These are phyloP conservation scores for Hypoxylon rickii DNA, from an alignment of 495 filamentous ascomycete species.

Conservation along the genomic window DNA sequence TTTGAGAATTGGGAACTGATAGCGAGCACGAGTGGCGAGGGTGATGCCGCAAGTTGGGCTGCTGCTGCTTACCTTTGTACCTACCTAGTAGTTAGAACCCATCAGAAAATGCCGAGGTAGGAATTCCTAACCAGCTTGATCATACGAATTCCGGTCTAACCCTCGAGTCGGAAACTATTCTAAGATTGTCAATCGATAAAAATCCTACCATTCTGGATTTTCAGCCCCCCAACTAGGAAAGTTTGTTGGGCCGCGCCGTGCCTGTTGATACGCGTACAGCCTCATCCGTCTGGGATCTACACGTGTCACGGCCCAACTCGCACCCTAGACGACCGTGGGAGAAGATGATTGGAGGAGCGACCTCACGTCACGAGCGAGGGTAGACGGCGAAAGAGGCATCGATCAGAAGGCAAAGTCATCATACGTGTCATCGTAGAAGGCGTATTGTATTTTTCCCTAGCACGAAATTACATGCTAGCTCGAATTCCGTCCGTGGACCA, in stretches of 20 bases:
- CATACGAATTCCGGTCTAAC: too few species aligned
- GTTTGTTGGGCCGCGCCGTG: not conserved
- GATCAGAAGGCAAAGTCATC: slow-evolving; percentile 10
- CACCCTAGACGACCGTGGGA: slow-evolving; percentile 3
- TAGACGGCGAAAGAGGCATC: slow-evolving; percentile 13
- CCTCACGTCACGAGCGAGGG: not conserved
- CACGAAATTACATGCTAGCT: slow-evolving; percentile 44
- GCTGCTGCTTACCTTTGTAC: too few species aligned
- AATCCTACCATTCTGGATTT: too few species aligned
- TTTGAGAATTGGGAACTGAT: too few species aligned
- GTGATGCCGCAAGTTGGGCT: too few species aligned
- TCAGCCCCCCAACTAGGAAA: too few species aligned
- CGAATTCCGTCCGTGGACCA: slow-evolving; percentile 42
- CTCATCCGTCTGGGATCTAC: slow-evolving; percentile 2
- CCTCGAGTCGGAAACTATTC: too few species aligned
- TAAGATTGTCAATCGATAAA: too few species aligned
- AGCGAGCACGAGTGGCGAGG: too few species aligned
- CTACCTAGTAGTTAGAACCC: too few species aligned
- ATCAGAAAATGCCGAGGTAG: too few species aligned
- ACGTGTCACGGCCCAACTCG: slow-evolving; percentile 26
- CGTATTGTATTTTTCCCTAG: slow-evolving; percentile 43
- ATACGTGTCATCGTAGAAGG: slow-evolving; percentile 42
- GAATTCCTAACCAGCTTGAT: too few species aligned
- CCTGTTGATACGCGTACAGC: not conserved
- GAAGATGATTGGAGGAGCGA: slow-evolving; percentile 16